Evolutionary conservation across 208 protist genomes (phyloP).

Genomic region (Lotmaria passim): DNA sequence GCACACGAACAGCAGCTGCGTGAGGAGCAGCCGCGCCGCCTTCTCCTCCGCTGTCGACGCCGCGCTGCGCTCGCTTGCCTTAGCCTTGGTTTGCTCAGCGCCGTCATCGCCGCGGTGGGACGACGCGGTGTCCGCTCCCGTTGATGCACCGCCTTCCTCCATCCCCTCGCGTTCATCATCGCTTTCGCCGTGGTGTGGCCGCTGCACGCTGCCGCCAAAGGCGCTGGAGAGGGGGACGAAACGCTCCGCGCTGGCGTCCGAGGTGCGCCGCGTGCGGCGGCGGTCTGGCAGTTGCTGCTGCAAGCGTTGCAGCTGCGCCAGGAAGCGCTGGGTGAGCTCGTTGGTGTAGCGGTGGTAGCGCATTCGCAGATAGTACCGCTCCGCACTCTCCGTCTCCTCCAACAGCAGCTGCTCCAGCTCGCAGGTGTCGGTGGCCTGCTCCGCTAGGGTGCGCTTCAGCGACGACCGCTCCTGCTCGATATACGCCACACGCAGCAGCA

Average conservation of each 20-base stretch:
- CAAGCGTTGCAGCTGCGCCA: constrained; percentile 22
- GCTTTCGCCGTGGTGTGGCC: not conserved
- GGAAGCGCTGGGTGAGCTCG: constrained; percentile 42
- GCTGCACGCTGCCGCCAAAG: not conserved
- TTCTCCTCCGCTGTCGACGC: not conserved
- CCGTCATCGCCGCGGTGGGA: not conserved
- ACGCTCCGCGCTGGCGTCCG: not conserved
- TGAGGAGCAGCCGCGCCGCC: not conserved
- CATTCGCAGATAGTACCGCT: constrained; percentile 73
- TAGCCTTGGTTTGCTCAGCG: not conserved
- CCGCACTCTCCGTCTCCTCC: constrained; percentile 76
- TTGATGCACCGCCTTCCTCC: not conserved
- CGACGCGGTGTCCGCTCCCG: not conserved
- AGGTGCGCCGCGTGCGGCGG: not conserved
- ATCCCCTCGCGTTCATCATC: not conserved
- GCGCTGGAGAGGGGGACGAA: not conserved
- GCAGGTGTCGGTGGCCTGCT: constrained; percentile 43
- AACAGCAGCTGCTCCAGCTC: constrained; percentile 78
- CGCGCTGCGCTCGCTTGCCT: not conserved
- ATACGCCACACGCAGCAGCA: constrained; percentile 65
- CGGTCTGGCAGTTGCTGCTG: constrained; percentile 18
- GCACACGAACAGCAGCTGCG: constrained; percentile 43
- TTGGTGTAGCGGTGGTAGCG: constrained; percentile 50
- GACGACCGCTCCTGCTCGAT: constrained; percentile 55
- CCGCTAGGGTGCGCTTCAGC: constrained; percentile 34